Evolutionary conservation across 345 rosid genomes (phyloP), one percentile per base, ranked within the genome.

Genomic region (Clarkia xantiana): DNA sequence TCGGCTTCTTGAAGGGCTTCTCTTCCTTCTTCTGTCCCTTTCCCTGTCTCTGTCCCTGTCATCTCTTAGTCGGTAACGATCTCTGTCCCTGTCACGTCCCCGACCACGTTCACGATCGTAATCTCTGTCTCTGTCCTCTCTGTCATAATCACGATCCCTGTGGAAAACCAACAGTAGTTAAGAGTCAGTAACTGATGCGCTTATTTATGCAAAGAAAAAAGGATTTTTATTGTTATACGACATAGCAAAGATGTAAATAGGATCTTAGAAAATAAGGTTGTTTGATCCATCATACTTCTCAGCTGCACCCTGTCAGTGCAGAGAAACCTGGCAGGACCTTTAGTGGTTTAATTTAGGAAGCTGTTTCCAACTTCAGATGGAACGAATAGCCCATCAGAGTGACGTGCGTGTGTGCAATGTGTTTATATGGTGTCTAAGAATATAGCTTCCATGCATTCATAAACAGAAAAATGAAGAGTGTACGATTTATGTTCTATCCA

Each of bases 221-320:
- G 12, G 0, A 15, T 51, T 15, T 13, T 36, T 51, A 10, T 14
- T 18, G 11, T 29, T 29, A 29, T 10, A 29, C 1, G 36, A 29
- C 36, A 29, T 2, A 10, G 36, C 36, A 29, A 29, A 29, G 36
- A 29, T 7, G 9, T 7, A 29, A 29, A 29, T 29, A 29, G 36
- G 8, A 29, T 2, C 36, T 29, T 29, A 29, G 10, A 43, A 41
- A 18, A 40, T 12, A 41, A 56, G 55, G 55, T 43, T 86, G 94
- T 90, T 12, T 51, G 86, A 90, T 83, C 91, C 88, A 73, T 86
- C 84, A 86, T 77, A 90, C 95, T 90, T 86, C 88, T 90, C 88
- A 12, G 36, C 91, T 79, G 95, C 77, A 86, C 95, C 80, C 90
- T 90, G 91, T 54, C 95, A 83, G 82, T 86, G 59, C 94, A 86